Evolutionary conservation across 2,329 filamentous ascomycete genomes (phyloP).

Genomic region (Aaosphaeria arxii): DNA sequence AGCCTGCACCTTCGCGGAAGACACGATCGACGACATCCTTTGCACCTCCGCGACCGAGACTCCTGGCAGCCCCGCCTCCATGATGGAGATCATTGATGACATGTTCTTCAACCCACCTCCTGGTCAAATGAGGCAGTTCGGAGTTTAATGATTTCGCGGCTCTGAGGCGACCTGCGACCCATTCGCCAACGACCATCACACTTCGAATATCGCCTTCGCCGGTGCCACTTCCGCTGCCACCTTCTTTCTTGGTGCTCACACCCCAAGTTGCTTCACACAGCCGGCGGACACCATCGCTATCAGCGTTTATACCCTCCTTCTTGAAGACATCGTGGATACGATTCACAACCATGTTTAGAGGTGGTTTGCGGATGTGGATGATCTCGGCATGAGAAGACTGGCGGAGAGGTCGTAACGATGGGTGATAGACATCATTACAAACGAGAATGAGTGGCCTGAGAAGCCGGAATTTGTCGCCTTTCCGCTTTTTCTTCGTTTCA

Average conservation of each 20-base stretch:
- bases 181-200: conserved; percentile 82
- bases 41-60: conserved; percentile 66
- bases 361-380: conserved; percentile 85
- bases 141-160: conserved; percentile 37
- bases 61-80: conserved; percentile 68
- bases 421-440: conserved; percentile 96
- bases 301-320: conserved; percentile 83
- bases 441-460: conserved; percentile 88
- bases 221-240: conserved; percentile 55
- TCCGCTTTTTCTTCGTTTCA: conserved; percentile 59
- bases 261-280: conserved; percentile 83
- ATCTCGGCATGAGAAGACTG: conserved; percentile 83
- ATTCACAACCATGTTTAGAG: conserved; percentile 77
- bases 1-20: conserved; percentile 76
- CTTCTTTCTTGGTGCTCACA: conserved; percentile 69
- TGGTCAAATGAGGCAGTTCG: conserved; percentile 55
- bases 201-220: conserved; percentile 75
- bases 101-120: conserved; percentile 74
- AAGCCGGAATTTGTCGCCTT: conserved; percentile 81
- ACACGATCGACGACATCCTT: conserved; percentile 76
- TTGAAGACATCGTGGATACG: conserved; percentile 82
- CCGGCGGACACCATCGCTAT: conserved; percentile 83
- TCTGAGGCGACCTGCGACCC: conserved; percentile 72
- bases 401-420: conserved; percentile 80
- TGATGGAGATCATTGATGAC: conserved; percentile 66